Percentiles rank a stretch among this genome's conserved stretches.
Evolutionary conservation across 2,329 filamentous ascomycete genomes (phyloP).

Genomic region (Sporothrix mexicana): DNA sequence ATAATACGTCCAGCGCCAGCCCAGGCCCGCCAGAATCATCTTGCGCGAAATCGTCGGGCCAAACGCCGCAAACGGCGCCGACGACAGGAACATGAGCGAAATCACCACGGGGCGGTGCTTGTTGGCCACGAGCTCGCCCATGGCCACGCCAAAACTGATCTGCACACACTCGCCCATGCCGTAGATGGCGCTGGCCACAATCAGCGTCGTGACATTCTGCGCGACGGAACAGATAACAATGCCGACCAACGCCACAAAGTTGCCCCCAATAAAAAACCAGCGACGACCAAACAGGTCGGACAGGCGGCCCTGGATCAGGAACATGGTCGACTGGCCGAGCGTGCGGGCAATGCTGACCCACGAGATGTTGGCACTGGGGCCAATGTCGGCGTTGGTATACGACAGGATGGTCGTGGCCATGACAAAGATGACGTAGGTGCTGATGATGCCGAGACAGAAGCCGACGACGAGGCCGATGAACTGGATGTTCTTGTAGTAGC

Average conservation of each 20-base stretch:
- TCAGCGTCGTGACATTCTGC: constrained; percentile 45
- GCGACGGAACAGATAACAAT: constrained; percentile 36
- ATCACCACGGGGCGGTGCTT: constrained; percentile 49
- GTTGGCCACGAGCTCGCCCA: constrained; percentile 52
- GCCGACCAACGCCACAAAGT: background rate
- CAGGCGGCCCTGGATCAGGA: constrained; percentile 47
- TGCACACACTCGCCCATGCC: constrained; percentile 48
- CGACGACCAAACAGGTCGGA: constrained; percentile 45
- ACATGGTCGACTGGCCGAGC: constrained; percentile 46
- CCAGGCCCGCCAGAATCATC: constrained; percentile 45
- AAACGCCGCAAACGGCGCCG: constrained; percentile 46
- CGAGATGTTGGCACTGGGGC: constrained; percentile 45
- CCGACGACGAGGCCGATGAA: constrained; percentile 46
- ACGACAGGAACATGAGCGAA: constrained; percentile 46
- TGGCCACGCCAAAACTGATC: constrained; percentile 47
- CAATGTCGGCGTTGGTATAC: constrained; percentile 35
- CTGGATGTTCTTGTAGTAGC: constrained; percentile 46
- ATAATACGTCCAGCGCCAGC: constrained; percentile 51
- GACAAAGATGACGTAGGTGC: constrained; percentile 37
- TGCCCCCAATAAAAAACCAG: background rate
- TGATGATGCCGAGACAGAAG: constrained; percentile 47
- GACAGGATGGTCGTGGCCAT: background rate
- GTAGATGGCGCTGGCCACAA: constrained; percentile 46
- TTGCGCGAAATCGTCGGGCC: constrained; percentile 48
- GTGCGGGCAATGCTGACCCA: constrained; percentile 48